Conservation (phyloP, 1,139 yeast species). For the Arxiozyma heterogenica region DNA sequence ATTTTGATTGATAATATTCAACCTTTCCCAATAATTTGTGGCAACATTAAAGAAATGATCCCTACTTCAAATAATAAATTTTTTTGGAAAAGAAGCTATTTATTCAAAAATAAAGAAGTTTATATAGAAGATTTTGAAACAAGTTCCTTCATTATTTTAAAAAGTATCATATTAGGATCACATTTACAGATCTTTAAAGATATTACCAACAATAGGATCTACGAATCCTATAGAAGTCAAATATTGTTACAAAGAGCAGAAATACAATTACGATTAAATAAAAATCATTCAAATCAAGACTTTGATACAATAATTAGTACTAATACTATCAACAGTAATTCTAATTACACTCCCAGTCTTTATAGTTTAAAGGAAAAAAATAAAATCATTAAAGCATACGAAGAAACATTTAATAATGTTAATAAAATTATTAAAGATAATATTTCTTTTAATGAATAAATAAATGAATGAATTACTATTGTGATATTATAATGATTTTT, state of each 20-base stretch:
- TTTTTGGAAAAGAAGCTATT: slow-evolving; percentile 20
- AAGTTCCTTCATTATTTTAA: slow-evolving; percentile 58
- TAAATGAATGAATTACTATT: not conserved
- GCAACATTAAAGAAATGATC: slow-evolving; percentile 24
- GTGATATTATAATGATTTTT: too few species aligned
- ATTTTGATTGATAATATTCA: slow-evolving; percentile 31
- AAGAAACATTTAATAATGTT: slow-evolving; percentile 15
- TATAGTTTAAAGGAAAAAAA: slow-evolving; percentile 11
- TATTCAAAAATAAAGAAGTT: slow-evolving; percentile 33
- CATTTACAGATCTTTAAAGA: slow-evolving; percentile 71
- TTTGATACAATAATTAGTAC: not conserved
- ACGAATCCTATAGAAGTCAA: slow-evolving; percentile 67
- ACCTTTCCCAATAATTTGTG: slow-evolving; percentile 43
- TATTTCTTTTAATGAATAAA: not conserved
- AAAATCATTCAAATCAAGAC: not conserved
- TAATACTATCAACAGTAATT: not conserved
- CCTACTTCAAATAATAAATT: not conserved
- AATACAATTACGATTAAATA: not conserved
- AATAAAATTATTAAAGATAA: slow-evolving; percentile 12
- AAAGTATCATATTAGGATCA: slow-evolving; percentile 63
- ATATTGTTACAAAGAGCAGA: slow-evolving; percentile 6
- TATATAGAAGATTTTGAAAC: slow-evolving; percentile 44
- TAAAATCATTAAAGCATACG: slow-evolving; percentile 18
- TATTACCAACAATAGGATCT: slow-evolving; percentile 54
- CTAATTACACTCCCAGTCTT: not conserved